Conservation (phyloP, 805 yeast species). For the Nakazawaea ernobii region DNA sequence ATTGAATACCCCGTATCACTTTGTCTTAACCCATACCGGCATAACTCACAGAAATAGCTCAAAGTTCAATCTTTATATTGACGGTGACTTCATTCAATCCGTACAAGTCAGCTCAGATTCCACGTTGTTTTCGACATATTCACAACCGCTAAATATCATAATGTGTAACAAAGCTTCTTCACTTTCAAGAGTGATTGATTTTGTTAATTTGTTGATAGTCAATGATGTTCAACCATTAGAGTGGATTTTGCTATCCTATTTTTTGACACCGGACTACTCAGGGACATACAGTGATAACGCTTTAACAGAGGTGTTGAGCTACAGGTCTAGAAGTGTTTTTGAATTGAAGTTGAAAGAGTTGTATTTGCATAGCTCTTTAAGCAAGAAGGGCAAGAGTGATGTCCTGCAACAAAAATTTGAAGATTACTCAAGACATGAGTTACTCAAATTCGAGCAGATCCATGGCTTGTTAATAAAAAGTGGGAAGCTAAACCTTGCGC, state of each 20-base stretch:
- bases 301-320: constrained; percentile 34
- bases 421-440: constrained; percentile 11
- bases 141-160: not conserved
- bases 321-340: constrained; percentile 13
- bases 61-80: constrained; percentile 38
- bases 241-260: constrained; percentile 46
- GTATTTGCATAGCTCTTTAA: constrained; percentile 15
- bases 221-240: constrained; percentile 33
- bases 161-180: constrained; percentile 16
- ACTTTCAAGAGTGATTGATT: constrained; percentile 25
- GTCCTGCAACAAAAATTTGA: constrained; percentile 3
- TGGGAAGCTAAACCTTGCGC: constrained; percentile 9
- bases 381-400: not conserved
- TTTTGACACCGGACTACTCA: constrained; percentile 45
- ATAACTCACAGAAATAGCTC: constrained; percentile 19
- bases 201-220: constrained; percentile 34
- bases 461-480: constrained; percentile 10
- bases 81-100: constrained; percentile 40
- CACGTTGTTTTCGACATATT: constrained; percentile 11
- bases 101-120: constrained; percentile 10
- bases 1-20: constrained; percentile 18
- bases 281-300: constrained; percentile 34
- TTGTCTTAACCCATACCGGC: constrained; percentile 21
- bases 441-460: constrained; percentile 9
- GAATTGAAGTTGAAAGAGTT: constrained; percentile 8